A percentile compares a stretch with the other conserved stretches of the same genome.
These are phyloP conservation scores for Hyaloperonospora arabidopsidis DNA, from an alignment of 352 stramenopile genomes.

Conservation along the genomic window DNA sequence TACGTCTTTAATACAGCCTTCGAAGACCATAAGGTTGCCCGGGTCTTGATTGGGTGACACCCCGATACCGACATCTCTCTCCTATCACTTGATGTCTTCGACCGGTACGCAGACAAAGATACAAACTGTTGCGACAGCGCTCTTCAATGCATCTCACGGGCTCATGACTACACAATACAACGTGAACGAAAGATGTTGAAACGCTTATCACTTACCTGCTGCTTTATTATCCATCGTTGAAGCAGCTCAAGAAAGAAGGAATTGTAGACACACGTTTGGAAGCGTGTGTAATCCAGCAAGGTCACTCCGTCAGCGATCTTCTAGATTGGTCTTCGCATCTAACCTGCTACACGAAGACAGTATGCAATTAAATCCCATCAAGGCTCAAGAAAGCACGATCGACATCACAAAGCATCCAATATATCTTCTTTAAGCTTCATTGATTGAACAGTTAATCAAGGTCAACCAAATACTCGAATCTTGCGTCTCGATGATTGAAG, in stretches of 20 bases:
- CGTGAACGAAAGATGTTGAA: constrained; percentile 2
- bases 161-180: constrained; percentile 6
- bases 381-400: neutral
- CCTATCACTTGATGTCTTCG: constrained; percentile 1
- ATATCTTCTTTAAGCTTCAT: constrained; percentile 3
- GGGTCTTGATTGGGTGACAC: constrained; percentile 11
- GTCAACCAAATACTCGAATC: constrained; percentile 1
- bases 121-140: neutral
- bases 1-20: constrained; percentile 1
- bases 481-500: neutral
- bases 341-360: neutral
- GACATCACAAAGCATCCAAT: constrained; percentile 2
- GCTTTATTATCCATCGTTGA: constrained; percentile 11
- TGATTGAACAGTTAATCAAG: constrained; percentile 10
- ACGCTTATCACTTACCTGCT: constrained; percentile 11
- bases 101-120: constrained; percentile 9
- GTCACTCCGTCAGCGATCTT: constrained; percentile 1
- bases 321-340: neutral
- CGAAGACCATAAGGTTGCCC: constrained; percentile 8
- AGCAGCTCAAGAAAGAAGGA: neutral
- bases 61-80: neutral
- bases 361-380: neutral
- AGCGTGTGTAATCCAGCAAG: constrained; percentile 1
- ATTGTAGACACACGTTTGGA: neutral
- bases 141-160: constrained; percentile 2